phyloP scores from a whole-genome alignment of 345 rosid species.

The Brassica nigra region DNA sequence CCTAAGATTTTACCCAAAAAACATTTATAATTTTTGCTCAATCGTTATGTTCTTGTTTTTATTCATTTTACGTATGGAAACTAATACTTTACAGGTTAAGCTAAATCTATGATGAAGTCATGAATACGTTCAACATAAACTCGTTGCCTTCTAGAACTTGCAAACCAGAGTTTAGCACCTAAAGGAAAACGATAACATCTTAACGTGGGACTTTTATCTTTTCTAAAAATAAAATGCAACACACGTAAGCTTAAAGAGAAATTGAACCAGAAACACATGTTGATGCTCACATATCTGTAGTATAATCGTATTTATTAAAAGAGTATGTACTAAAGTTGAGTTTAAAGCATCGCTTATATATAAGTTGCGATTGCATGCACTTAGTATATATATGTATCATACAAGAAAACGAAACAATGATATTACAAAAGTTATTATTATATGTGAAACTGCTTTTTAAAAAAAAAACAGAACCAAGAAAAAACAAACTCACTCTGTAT shows the following conservation, averaged over 20 bases:
- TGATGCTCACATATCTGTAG: background rate
- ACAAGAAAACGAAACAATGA: slow-evolving; percentile 14
- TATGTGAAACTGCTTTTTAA: background rate
- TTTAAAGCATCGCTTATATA: background rate
- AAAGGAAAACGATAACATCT: background rate
- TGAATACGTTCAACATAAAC: background rate
- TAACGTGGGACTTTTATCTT: background rate
- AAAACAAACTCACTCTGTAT: slow-evolving; percentile 20
- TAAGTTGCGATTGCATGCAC: background rate
- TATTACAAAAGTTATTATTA: slow-evolving; percentile 10
- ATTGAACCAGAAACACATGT: background rate
- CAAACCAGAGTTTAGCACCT: background rate
- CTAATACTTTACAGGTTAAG: background rate
- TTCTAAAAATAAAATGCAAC: background rate
- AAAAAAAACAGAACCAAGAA: background rate
- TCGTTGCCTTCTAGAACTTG: background rate
- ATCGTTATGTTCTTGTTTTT: too few species aligned
- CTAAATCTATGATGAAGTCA: background rate
- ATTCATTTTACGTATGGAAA: too few species aligned
- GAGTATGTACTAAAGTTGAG: background rate
- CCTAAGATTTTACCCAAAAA: too few species aligned
- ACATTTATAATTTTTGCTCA: too few species aligned
- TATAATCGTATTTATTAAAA: background rate
- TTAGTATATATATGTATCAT: background rate
- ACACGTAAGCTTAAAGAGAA: background rate